Evolutionary conservation across 2,329 filamentous ascomycete species (phyloP), one percentile per base, ranked within the genome.

Genomic region (Penicillium sp.): DNA sequence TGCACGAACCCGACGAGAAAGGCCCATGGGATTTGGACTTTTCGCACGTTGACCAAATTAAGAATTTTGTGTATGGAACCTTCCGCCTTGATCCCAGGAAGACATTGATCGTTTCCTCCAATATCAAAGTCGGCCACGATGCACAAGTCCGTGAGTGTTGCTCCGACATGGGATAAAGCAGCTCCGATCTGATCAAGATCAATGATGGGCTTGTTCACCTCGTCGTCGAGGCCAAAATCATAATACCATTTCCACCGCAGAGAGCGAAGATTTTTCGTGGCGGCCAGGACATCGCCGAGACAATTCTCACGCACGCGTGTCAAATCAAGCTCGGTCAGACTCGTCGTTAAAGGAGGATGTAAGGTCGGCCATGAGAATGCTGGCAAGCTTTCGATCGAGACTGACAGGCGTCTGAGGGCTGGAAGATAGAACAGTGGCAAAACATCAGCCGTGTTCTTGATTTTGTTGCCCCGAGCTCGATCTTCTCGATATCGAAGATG

Each of bases 361-460:
- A 12, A 5, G 33, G 27, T 36, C 45, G 56, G 51, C 57, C 59
- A 59, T 4, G 32, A 37, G 12, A 55, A 58, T 9, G 26, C 37
- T 37, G 6, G 13, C 2, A 53, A 53, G 29, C 52, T 61, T n/a
- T 58, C 39, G 27, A 61, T 49, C 4, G 46, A 47, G 38, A 43
- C 45, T 18, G 35, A 39, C 42, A 61, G 45, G 13, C n/a, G 49
- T 49, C 52, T 9, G 18, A 59, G 13, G 9, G 35, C 48, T 9
- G 51, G 56, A 13, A 61, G 29, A 42, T 60, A 60, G 25, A 60
- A 56, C 7, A 58, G 39, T 27, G 56, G 40, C n/a, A 61, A 27
- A 37, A 53, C 18, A 41, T 54, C 53, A 34, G 40, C 28, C 3
- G 52, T 56, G 29, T 55, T 55, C 12, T 44, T 52, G 39, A 40